These are phyloP conservation scores for Artemisia tridentata DNA, from an alignment of 129 eudicot genomes.

Conservation along the genomic window DNA sequence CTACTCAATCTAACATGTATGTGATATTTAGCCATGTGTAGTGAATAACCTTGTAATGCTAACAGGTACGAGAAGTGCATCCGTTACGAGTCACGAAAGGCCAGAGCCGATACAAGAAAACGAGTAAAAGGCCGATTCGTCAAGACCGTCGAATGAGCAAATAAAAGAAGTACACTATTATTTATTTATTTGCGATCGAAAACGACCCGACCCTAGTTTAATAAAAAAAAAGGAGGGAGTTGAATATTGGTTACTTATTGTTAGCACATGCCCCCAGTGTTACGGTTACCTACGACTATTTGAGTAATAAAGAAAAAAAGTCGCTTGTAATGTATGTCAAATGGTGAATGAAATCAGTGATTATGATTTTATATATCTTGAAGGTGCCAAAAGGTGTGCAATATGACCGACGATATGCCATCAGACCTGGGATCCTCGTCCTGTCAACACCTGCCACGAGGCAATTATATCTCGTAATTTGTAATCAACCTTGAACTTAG, in stretches of 20 bases:
- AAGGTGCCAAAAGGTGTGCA: slow-evolving; percentile 24
- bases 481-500: slow-evolving; percentile 8
- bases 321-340: slow-evolving; percentile 30
- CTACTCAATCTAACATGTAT: no score
- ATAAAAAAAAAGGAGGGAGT: slow-evolving; percentile 12
- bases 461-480: slow-evolving; percentile 19
- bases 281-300: slow-evolving; percentile 16
- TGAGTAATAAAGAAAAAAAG: slow-evolving; percentile 13
- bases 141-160: slow-evolving; percentile 38
- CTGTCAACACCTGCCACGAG: slow-evolving; percentile 25
- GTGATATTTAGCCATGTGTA: background rate
- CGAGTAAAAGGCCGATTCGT: slow-evolving; percentile 53
- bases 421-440: slow-evolving; percentile 20
- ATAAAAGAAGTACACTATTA: background rate
- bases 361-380: slow-evolving; percentile 15
- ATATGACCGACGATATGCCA: slow-evolving; percentile 12
- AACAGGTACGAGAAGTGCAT: slow-evolving; percentile 45
- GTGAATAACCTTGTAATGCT: slow-evolving; percentile 10
- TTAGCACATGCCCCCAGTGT: slow-evolving; percentile 5
- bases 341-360: background rate
- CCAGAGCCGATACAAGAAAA: slow-evolving; percentile 50
- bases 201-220: background rate
- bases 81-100: slow-evolving; percentile 46
- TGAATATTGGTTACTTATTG: slow-evolving; percentile 7
- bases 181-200: slow-evolving; percentile 8